Conservation (phyloP, 2,329 filamentous ascomycete species). For the Helotiales sp. region DNA sequence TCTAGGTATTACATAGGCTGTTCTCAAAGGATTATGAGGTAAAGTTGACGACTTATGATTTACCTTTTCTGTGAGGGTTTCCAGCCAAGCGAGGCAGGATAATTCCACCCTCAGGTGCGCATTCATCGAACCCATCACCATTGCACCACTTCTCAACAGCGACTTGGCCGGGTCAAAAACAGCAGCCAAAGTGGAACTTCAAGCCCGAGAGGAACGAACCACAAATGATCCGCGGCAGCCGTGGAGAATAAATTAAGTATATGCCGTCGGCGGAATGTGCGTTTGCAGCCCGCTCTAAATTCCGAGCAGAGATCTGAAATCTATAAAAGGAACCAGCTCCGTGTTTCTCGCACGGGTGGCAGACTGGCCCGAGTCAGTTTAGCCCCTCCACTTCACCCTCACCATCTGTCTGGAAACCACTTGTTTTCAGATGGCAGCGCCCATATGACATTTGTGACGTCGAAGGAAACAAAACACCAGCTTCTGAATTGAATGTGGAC, state of each 20-base stretch:
- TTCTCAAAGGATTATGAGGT: no score
- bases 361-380: neutral
- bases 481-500: no score
- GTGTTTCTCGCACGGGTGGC: neutral
- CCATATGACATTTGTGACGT: neutral
- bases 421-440: neutral
- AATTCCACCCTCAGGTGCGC: no score
- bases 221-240: neutral
- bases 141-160: no score
- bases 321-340: neutral
- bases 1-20: no score
- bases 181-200: neutral
- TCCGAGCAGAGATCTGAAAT: neutral
- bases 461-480: neutral
- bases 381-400: neutral
- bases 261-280: slow-evolving; percentile 1
- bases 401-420: neutral
- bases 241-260: neutral
- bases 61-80: no score
- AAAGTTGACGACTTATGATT: no score
- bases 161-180: no score
- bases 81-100: no score
- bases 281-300: neutral
- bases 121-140: no score
- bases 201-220: neutral